A percentile compares a stretch with the other conserved stretches of the same genome.
Conservation (phyloP, 257 asterid species). For the Nemophila menziesii region DNA sequence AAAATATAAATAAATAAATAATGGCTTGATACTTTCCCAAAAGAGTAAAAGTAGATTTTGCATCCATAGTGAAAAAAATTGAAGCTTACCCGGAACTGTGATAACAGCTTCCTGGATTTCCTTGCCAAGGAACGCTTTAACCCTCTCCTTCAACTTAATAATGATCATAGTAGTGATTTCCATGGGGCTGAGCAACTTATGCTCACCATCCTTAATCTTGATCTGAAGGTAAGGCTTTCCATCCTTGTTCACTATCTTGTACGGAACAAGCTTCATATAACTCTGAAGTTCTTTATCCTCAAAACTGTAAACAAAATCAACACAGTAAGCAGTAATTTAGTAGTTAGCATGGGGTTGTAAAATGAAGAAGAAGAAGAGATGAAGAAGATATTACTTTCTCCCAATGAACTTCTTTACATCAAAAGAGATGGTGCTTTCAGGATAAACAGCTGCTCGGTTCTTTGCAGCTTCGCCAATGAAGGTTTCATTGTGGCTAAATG, state of each 20-base stretch:
- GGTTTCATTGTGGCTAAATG: not conserved
- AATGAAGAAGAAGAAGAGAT: not conserved
- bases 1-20: not conserved
- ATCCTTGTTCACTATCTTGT: constrained; percentile 2
- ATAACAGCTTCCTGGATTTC: not conserved
- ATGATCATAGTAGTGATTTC: not conserved
- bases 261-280: too few species aligned
- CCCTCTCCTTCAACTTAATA: constrained; percentile 2
- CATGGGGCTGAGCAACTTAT: not conserved
- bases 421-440: constrained; percentile 1
- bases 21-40: too few species aligned
- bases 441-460: not conserved
- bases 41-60: not conserved
- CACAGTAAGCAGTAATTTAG: not conserved
- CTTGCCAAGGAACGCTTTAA: constrained; percentile 4
- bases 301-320: not conserved
- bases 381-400: not conserved
- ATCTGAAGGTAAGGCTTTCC: not conserved
- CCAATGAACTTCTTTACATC: constrained; percentile 5
- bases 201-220: not conserved
- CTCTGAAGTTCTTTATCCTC: constrained; percentile 3
- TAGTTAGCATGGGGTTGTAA: too few species aligned
- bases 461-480: constrained; percentile 5
- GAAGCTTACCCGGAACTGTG: constrained; percentile 1
- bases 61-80: not conserved